Base-by-base conservation (phyloP, 352 stramenopile species). In the Globisporangium carolinianum region DNA sequence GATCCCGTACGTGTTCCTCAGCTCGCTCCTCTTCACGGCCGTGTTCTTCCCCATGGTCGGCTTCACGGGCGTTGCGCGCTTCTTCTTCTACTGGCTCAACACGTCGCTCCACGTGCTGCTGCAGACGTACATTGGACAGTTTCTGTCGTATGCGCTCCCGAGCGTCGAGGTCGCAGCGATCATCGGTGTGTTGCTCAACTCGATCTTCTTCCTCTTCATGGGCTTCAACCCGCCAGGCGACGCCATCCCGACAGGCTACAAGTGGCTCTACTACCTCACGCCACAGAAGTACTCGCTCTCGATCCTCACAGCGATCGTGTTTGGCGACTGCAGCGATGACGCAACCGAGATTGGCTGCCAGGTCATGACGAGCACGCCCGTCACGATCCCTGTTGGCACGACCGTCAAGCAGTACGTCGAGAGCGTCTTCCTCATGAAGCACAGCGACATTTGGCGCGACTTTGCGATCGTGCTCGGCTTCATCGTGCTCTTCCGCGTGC, bases 221-320 rank as follows among this genome's bases (percentile, higher is more conserved):
- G 76, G 76, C 47, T 83, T 79, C 50, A 79, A 78, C 41, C 74
- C 75, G 3, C 74, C 74, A n/a, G n/a, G n/a, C n/a, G n/a, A n/a
- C n/a, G n/a, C n/a, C n/a, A n/a, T n/a, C n/a, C n/a, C n/a, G n/a
- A n/a, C n/a, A n/a, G n/a, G n/a, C n/a, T n/a, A n/a, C n/a, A 76
- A 74, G 57, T 86, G 74, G 76, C 69, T 86, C 53, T 68, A 83
- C 68, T 80, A 75, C 58, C 77, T 78, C 48, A 73, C 71, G 2
- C 75, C 75, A 6, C 73, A 67, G 1, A 74, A 63, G 14, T 85
- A 83, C 61, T 68, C 54, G 51, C 72, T 85, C 51, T 65, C 76
- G 17, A 53, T 65, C 6, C 47, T 87, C 1, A 43, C 38, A 10
- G 38, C 38, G 6, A 43, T 10, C 6, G 38, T 43, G 6, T 43